Evolutionary conservation across 2,329 filamentous ascomycete species (phyloP), one percentile per base, ranked within the genome.

Genomic region (Aschersonia sp.): DNA sequence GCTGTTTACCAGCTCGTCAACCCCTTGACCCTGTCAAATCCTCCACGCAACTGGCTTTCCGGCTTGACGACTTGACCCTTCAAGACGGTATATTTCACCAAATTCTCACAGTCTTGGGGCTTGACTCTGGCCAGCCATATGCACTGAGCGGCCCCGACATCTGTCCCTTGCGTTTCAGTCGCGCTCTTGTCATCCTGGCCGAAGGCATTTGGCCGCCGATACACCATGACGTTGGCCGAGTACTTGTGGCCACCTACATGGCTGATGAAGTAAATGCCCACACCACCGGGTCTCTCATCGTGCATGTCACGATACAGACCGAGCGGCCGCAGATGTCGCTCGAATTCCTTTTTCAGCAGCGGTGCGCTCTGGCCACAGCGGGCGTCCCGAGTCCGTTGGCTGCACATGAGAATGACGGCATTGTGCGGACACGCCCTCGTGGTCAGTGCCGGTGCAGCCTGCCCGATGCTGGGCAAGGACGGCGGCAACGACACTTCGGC

Each of bases 241-340:
- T 94, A 97, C 69, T 96, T 96, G 70, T 98, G 92, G 0, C 92
- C 92, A 31, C 92, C 92, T 3, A 96, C 88, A 60, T 98, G 92
- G 55, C 81, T 90, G 60, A 97, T 94, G 61, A 96, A 97, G 68
- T 95, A 95, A 54, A 98, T 86, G 0, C 87, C 90, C 5, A 96
- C 90, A 10, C 92, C 92, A 9, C 90, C 90, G 0, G 89, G 87
- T 49, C 92, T 71, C 63, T 88, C 81, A 62, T 98, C 92, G 60
- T 94, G 80, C 44, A 92, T 68, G 60, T 97, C 90, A 32, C 92
- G 81, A 63, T 84, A 89, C 22, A 98, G 68, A 0, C 88, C 89
- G 10, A 94, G 70, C 1, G 86, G 85, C 0, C 88, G 81, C 37
- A 97, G 73, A 61, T 96, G 87, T 1, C 90, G 78, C 69, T 95